Evolutionary conservation across 345 rosid species (phyloP).

Genomic region (Syzygium jambos): DNA sequence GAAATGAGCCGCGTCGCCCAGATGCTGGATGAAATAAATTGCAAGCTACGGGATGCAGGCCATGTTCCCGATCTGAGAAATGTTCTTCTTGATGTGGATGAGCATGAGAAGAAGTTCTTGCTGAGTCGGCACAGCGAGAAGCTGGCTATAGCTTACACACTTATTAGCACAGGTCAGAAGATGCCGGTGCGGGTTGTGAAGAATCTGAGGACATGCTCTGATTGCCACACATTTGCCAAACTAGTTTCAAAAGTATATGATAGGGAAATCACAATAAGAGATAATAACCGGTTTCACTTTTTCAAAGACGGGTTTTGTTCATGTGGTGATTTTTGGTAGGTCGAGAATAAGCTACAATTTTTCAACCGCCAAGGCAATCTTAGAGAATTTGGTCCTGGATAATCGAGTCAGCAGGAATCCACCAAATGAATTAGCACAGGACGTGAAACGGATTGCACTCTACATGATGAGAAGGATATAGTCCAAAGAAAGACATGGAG

Average conservation of each 20-base stretch:
- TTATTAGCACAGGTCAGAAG: slow-evolving; percentile 33
- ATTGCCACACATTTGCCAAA: slow-evolving; percentile 53
- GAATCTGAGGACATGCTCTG: slow-evolving; percentile 53
- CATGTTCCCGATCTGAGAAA: slow-evolving; percentile 42
- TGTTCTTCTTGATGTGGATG: slow-evolving; percentile 53
- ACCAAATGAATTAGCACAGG: neutral
- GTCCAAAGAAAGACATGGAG: neutral
- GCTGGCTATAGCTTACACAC: slow-evolving; percentile 49
- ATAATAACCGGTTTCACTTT: slow-evolving; percentile 52
- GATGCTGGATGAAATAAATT: slow-evolving; percentile 39
- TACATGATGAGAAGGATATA: neutral
- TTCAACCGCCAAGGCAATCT: neutral
- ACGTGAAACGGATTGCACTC: neutral
- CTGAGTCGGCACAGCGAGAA: slow-evolving; percentile 58
- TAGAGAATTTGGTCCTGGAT: neutral
- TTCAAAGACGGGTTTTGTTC: slow-evolving; percentile 43
- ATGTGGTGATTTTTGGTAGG: slow-evolving; percentile 42
- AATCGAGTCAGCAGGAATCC: neutral
- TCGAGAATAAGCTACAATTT: neutral
- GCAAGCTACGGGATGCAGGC: slow-evolving; percentile 29
- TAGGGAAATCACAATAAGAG: slow-evolving; percentile 42
- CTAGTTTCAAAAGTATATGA: slow-evolving; percentile 28
- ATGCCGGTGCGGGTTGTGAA: slow-evolving; percentile 36
- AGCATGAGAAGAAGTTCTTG: slow-evolving; percentile 33
- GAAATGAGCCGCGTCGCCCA: slow-evolving; percentile 30